These are phyloP conservation scores for Protostelium mycophagum DNA, from an alignment of 78 protist genomes.

Conservation along the genomic window DNA sequence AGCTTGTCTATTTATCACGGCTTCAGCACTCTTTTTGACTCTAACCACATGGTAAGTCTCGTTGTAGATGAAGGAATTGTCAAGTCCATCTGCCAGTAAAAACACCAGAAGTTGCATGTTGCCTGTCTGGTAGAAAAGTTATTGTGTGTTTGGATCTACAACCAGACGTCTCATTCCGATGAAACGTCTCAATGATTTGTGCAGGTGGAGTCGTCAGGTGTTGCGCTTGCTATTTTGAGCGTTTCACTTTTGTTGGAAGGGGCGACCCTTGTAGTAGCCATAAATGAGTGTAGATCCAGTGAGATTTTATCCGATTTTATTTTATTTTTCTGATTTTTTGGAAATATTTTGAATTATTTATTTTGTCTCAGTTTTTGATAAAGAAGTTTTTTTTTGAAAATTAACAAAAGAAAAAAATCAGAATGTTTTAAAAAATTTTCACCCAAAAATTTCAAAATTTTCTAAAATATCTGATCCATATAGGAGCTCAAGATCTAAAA, in stretches of 20 bases:
- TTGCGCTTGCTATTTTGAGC: not conserved
- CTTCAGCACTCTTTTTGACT: not conserved
- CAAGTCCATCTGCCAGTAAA: no score
- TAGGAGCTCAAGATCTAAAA: not conserved
- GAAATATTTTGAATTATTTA: no score
- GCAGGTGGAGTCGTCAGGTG: not conserved
- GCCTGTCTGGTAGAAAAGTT: no score
- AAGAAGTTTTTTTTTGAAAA: no score
- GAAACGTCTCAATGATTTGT: not conserved
- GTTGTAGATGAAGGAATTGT: no score
- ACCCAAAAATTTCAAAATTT: no score
- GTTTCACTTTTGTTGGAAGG: not conserved
- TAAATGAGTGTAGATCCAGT: not conserved
- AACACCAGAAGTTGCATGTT: no score
- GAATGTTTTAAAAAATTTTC: no score
- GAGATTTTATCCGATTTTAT: no score
- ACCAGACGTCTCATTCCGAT: not conserved
- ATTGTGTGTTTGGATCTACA: not conserved
- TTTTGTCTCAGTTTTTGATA: not conserved
- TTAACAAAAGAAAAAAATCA: no score
- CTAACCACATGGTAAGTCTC: not conserved
- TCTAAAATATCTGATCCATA: no score
- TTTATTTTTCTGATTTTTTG: not conserved
- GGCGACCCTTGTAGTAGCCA: not conserved
- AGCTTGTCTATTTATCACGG: not conserved